Evolutionary conservation across 2,329 filamentous ascomycete genomes (phyloP).

Genomic region (Chalara sp.): DNA sequence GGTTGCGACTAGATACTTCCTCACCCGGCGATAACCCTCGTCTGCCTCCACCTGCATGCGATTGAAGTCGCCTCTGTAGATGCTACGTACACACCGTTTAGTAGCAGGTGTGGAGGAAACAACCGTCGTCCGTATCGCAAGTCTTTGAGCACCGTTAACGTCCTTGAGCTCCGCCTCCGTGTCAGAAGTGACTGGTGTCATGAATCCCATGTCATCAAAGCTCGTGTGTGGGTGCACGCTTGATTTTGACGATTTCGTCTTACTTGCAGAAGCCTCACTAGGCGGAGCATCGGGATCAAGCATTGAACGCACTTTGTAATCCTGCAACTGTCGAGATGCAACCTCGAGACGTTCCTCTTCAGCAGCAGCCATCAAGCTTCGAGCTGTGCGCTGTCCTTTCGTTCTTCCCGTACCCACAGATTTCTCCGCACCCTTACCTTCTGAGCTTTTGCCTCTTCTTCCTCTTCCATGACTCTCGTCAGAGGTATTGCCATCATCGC

Average conservation of each 20-base stretch:
- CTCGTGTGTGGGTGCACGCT: slow-evolving; percentile 76
- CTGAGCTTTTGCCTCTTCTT: slow-evolving; percentile 29
- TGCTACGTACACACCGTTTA: slow-evolving; percentile 79
- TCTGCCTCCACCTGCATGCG: slow-evolving; percentile 72
- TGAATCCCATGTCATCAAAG: slow-evolving; percentile 55
- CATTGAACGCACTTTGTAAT: slow-evolving; percentile 24
- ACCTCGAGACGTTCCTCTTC: slow-evolving; percentile 63
- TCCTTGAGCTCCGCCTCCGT: slow-evolving; percentile 79
- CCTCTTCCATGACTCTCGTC: slow-evolving; percentile 60
- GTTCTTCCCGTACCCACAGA: slow-evolving; percentile 28
- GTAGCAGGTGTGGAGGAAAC: slow-evolving; percentile 69
- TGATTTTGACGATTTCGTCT: slow-evolving; percentile 45
- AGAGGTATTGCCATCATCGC: slow-evolving; percentile 39
- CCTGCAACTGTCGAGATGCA: background rate
- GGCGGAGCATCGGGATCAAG: slow-evolving; percentile 58
- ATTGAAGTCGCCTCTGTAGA: slow-evolving; percentile 80
- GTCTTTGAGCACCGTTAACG: slow-evolving; percentile 79
- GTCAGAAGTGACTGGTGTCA: slow-evolving; percentile 68
- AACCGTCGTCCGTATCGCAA: slow-evolving; percentile 73
- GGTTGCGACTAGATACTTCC: slow-evolving; percentile 93
- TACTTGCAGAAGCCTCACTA: slow-evolving; percentile 56
- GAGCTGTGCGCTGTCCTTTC: slow-evolving; percentile 37
- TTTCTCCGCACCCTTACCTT: slow-evolving; percentile 28
- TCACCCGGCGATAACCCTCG: slow-evolving; percentile 68
- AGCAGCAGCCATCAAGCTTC: slow-evolving; percentile 64